Evolutionary conservation across 163 green algal genomes (phyloP).

Genomic region (Prototheca wickerhamii): DNA sequence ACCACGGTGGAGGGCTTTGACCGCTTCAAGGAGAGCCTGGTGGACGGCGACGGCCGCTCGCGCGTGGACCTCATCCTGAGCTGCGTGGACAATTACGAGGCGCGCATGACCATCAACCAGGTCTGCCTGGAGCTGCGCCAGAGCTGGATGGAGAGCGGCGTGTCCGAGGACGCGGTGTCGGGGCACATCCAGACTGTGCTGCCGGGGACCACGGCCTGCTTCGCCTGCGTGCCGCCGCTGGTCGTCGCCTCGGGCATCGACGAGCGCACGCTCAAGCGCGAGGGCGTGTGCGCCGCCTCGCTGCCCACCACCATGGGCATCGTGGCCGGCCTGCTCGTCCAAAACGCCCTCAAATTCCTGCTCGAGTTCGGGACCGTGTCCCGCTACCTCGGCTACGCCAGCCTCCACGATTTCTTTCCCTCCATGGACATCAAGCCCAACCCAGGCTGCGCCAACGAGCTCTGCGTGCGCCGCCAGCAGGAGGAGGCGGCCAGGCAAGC

Average conservation of each 20-base stretch:
- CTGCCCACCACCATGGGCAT: conserved; percentile 98
- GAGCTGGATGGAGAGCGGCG: conserved; percentile 92
- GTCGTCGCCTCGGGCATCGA: conserved; percentile 93
- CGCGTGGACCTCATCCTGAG: conserved; percentile 87
- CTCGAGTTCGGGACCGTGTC: conserved; percentile 74
- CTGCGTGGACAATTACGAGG: conserved; percentile 99
- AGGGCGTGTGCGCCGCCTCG: conserved; percentile 91
- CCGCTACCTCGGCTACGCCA: conserved; percentile 84
- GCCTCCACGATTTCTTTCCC: conserved; percentile 92
- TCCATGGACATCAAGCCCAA: conserved; percentile 87
- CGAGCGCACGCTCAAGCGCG: conserved; percentile 90
- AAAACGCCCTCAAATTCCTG: conserved; percentile 91
- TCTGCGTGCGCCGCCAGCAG: conserved; percentile 55
- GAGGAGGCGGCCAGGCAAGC: conserved; percentile 20
- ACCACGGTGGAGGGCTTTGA: conserved; percentile 90
- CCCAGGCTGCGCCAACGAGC: conserved; percentile 59
- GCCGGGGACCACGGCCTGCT: conserved; percentile 85
- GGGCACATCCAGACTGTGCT: conserved; percentile 80
- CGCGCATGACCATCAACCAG: conserved; percentile 96
- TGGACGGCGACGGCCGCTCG: neutral
- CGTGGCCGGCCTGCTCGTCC: conserved; percentile 88
- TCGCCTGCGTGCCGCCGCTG: conserved; percentile 91
- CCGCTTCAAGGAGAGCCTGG: conserved; percentile 62
- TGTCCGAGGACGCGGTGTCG: conserved; percentile 91
- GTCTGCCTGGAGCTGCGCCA: conserved; percentile 91